These are phyloP conservation scores for Pleurotus tuber-regium DNA, from an alignment of 768 basidiomycete species.

Conservation along the genomic window DNA sequence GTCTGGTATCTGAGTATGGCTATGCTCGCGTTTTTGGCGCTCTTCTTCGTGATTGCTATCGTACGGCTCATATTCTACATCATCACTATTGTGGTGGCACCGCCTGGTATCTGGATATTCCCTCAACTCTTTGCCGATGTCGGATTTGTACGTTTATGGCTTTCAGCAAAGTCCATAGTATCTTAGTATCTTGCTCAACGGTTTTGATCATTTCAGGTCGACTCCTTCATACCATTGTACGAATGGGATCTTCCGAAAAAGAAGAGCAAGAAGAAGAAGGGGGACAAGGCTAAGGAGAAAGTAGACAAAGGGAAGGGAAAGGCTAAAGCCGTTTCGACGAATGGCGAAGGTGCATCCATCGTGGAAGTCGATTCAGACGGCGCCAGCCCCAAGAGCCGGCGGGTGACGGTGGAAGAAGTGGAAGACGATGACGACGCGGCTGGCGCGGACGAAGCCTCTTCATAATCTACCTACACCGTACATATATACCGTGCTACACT, in stretches of 20 bases:
- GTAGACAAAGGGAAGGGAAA: conserved; percentile 22
- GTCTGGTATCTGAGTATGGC: conserved; percentile 94
- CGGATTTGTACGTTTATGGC: conserved; percentile 77
- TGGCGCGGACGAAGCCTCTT: conserved; percentile 17
- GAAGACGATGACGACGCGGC: conserved; percentile 44
- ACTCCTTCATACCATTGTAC: conserved; percentile 96
- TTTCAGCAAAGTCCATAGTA: neutral
- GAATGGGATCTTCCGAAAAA: conserved; percentile 91
- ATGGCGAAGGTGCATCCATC: conserved; percentile 39
- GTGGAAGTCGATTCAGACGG: conserved; percentile 46
- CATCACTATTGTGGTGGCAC: conserved; percentile 80
- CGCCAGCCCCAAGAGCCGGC: conserved; percentile 40
- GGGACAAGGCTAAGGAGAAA: conserved; percentile 25
- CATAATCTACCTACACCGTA: conserved; percentile 16
- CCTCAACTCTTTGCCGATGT: conserved; percentile 97
- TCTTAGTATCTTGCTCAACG: conserved; percentile 3
- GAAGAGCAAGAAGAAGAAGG: conserved; percentile 53
- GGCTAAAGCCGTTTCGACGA: conserved; percentile 28
- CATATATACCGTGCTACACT: conserved; percentile 4
- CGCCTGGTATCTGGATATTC: conserved; percentile 98
- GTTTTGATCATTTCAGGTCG: conserved; percentile 63
- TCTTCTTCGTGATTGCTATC: conserved; percentile 90
- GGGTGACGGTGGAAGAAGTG: conserved; percentile 47
- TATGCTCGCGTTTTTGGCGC: conserved; percentile 82
- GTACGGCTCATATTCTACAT: conserved; percentile 92